A percentile compares a stretch with the other conserved stretches of the same genome.
These are phyloP conservation scores for Leccinum rimulosum DNA, from an alignment of 768 basidiomycete species.

Conservation along the genomic window DNA sequence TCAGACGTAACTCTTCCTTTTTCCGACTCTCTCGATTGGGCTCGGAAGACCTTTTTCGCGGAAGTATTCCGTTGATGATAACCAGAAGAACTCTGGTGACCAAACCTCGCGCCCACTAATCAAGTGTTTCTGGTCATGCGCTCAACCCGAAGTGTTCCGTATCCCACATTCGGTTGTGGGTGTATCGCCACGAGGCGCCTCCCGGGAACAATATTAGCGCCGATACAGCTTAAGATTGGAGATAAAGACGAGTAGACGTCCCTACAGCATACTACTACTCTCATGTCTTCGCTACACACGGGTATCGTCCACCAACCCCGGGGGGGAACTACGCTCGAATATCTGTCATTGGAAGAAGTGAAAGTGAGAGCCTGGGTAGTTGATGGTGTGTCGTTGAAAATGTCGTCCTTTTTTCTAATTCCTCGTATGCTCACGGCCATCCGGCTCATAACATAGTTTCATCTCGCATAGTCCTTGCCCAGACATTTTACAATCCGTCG, in stretches of 20 bases:
- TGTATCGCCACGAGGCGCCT: constrained; percentile 1
- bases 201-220: not conserved
- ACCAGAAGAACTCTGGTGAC: not conserved
- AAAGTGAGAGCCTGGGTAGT: constrained; percentile 40
- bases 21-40: not conserved
- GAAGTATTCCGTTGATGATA: constrained; percentile 12
- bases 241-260: constrained; percentile 10
- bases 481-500: constrained; percentile 40
- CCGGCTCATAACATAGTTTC: constrained; percentile 32
- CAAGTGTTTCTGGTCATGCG: not conserved
- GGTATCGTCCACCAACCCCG: constrained; percentile 34
- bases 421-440: not conserved
- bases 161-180: constrained; percentile 7
- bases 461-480: constrained; percentile 41
- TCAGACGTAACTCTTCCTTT: not conserved
- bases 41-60: not conserved
- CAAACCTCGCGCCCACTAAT: not conserved
- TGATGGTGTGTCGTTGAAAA: constrained; percentile 35
- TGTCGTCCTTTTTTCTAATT: constrained; percentile 6
- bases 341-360: constrained; percentile 44
- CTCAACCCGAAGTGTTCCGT: not conserved
- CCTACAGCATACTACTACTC: constrained; percentile 7
- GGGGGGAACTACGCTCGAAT: constrained; percentile 20
- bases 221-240: constrained; percentile 7
- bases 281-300: constrained; percentile 15